These are phyloP conservation scores for Aphanomyces cochlioides DNA, from an alignment of 352 stramenopile genomes.

Conservation along the genomic window DNA sequence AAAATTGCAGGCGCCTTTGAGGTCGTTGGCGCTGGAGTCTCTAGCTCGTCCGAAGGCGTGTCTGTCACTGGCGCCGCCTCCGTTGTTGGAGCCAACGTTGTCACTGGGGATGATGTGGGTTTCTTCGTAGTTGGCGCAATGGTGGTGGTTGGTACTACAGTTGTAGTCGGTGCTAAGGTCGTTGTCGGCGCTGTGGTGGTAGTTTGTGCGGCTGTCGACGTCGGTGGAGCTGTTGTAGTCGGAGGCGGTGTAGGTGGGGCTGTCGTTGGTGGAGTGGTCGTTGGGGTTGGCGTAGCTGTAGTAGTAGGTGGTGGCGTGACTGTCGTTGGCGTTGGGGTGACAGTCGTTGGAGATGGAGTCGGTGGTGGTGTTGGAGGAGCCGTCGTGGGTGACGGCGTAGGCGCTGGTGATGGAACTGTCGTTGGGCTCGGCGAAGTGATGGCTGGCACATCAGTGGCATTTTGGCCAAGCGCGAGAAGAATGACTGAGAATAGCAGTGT, in stretches of 20 bases:
- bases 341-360: neutral
- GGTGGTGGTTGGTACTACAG: neutral
- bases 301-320: neutral
- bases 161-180: neutral
- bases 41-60: too few relatives aligned
- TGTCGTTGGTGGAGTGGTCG: neutral
- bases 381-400: slow-evolving; percentile 3
- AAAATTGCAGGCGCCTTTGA: neutral
- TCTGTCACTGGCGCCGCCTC: neutral
- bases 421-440: neutral
- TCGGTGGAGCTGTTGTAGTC: neutral
- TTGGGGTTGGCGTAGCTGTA: neutral
- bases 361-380: neutral
- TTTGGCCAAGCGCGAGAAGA: too few relatives aligned
- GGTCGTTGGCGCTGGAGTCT: neutral
- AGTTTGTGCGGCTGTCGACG: neutral
- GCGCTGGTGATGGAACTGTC: neutral
- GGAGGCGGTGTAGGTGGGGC: neutral
- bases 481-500: too few relatives aligned
- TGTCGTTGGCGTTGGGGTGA: neutral
- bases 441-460: neutral
- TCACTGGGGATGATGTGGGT: neutral
- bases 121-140: neutral
- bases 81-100: neutral
- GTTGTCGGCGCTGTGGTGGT: neutral